phyloP scores from a whole-genome alignment of 345 rosid species.

The Turnera subulata region DNA sequence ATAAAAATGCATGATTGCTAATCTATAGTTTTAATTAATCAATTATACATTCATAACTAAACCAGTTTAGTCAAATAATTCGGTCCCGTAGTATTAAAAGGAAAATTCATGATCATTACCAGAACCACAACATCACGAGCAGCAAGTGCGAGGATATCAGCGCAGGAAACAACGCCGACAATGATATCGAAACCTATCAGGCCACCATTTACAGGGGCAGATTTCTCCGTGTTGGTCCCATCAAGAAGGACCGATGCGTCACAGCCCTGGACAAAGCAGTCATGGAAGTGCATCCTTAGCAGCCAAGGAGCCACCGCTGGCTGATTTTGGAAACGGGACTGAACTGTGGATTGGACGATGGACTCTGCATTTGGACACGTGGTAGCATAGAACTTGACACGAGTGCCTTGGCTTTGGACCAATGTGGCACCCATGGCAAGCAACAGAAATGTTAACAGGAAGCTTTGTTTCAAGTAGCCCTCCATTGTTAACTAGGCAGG shows the following conservation, averaged over 20 bases:
- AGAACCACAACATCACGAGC: constrained; percentile 44
- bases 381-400: constrained; percentile 10
- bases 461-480: neutral
- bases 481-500: neutral
- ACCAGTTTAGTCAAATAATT: neutral
- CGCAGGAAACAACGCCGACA: constrained; percentile 54
- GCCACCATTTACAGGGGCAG: constrained; percentile 27
- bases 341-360: constrained; percentile 12
- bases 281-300: constrained; percentile 51
- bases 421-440: neutral
- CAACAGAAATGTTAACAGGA: neutral
- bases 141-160: constrained; percentile 50
- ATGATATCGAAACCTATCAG: constrained; percentile 46
- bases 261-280: constrained; percentile 55
- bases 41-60: neutral
- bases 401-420: constrained; percentile 12
- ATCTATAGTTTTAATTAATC: neutral
- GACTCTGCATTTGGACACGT: constrained; percentile 15
- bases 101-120: neutral
- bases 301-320: constrained; percentile 42
- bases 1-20: neutral
- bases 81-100: too few species aligned
- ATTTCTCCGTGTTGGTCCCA: constrained; percentile 38
- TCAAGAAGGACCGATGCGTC: constrained; percentile 49
- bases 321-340: constrained; percentile 13